Evolutionary conservation across 331 rosid species (phyloP), one percentile per base, ranked within the genome.

Genomic region (Pyracantha coccinea): DNA sequence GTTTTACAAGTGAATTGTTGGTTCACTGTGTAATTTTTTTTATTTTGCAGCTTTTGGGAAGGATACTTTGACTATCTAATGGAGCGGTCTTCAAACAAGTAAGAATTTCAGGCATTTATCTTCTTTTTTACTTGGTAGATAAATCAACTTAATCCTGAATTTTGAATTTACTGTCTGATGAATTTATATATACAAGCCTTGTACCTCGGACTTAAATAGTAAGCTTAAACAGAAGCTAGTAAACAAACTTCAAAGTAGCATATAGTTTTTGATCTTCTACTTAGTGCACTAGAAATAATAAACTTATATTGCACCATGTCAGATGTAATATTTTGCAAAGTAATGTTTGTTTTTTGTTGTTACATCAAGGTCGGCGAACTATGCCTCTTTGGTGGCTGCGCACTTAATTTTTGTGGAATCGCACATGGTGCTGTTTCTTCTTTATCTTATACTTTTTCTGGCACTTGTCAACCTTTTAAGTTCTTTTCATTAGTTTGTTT

Each of bases 61-160:
- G 97, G 97, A 71, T 94, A 92, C 85, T 94, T 92, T 87, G 99
- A 94, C 83, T 79, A 85, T 86, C 79, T 94, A 77, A 90, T 92
- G 99, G 99, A 94, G 74, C 83, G 86, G 79, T 82, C 96, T 87
- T 85, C 96, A 78, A 94, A 87, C 82, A 83, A 89, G 99, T 92
- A 87, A 86, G 89, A 68, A 61, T 77, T 81, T 71, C 29, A 27
- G 45, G 11, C 8, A 20, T 65, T 69, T 60, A 31, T 68, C 32
- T 53, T 65, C 15, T 7, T 31, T 23, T 55, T 31, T 53, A 9
- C 57, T n/a, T 60, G 8, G 28, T 25, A 6, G 25, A 32, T 64
- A 19, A 15, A 31, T 17, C 28, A 5, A 28, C 19, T 11, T n/a
- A 19, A 29, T 69, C 11, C 44, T 9, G 65, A 12, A 23, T 17